Percentiles rank a stretch among this genome's conserved stretches.
Evolutionary conservation across 495 filamentous ascomycete genomes (phyloP).

Genomic region (Sphaerosporella brunnea): DNA sequence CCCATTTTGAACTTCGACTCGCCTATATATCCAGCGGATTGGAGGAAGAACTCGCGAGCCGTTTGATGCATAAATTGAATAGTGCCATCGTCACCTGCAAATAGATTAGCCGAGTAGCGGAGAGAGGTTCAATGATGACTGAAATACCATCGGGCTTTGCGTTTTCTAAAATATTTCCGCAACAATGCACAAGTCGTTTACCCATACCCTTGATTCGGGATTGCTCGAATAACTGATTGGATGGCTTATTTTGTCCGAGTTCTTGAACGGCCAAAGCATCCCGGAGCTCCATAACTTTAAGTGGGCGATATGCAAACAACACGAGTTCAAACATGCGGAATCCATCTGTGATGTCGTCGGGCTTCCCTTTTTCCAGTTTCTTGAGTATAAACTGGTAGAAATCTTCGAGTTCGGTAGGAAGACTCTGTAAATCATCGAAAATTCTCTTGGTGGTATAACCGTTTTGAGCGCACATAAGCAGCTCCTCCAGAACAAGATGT

Average conservation of each 20-base stretch:
- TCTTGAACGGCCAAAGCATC: slow-evolving; percentile 1
- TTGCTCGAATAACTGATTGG: not conserved
- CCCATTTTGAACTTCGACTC: slow-evolving; percentile 2
- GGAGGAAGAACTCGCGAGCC: slow-evolving; percentile 2
- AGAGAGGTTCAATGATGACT: not conserved
- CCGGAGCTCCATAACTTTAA: not conserved
- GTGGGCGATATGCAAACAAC: not conserved
- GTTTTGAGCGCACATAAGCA: not conserved
- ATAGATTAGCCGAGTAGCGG: not conserved
- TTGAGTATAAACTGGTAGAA: not conserved
- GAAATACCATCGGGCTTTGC: not conserved
- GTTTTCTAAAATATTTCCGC: not conserved
- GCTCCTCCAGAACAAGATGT: not conserved
- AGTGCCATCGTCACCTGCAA: not conserved
- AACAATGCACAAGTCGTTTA: not conserved
- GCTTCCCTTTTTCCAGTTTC: not conserved
- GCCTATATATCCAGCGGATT: not conserved
- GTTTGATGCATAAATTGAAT: slow-evolving; percentile 6
- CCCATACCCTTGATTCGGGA: not conserved
- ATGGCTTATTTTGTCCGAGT: not conserved
- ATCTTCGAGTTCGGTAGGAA: slow-evolving; percentile 3
- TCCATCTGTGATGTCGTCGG: not conserved
- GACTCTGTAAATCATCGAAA: not conserved
- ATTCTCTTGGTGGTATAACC: not conserved
- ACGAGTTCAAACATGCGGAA: not conserved